A percentile compares a stretch with the other conserved stretches of the same genome.
Evolutionary conservation across 345 rosid genomes (phyloP).

Genomic region (Eucalyptus urophylla): DNA sequence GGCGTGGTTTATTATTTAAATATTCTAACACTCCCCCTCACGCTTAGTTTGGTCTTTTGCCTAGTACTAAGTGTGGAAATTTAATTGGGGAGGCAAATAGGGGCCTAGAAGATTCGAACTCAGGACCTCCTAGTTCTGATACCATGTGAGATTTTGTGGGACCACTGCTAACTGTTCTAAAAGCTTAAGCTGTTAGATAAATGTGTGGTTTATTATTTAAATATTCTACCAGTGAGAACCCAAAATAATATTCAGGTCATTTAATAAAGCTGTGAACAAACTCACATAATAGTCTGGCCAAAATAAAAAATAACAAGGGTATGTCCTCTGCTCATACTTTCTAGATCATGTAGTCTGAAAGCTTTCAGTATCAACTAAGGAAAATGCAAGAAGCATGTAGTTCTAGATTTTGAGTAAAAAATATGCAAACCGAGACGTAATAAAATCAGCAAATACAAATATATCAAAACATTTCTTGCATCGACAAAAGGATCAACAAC

Average conservation of each 20-base stretch:
- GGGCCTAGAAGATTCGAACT: too few relatives aligned
- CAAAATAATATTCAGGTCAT: neutral
- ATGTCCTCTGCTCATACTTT: neutral
- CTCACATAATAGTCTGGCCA: neutral
- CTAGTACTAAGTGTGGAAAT: too few relatives aligned
- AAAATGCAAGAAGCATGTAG: neutral
- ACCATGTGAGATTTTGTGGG: too few relatives aligned
- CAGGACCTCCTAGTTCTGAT: too few relatives aligned
- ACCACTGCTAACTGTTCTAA: too few relatives aligned
- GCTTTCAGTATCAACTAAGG: neutral
- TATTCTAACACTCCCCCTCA: too few relatives aligned
- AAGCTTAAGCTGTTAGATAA: too few relatives aligned
- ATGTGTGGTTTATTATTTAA: too few relatives aligned
- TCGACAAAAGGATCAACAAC: neutral
- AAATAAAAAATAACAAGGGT: neutral
- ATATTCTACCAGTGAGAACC: too few relatives aligned
- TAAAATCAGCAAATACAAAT: neutral
- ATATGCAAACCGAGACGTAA: neutral
- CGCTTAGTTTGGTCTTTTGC: too few relatives aligned
- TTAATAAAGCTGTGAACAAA: neutral
- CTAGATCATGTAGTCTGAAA: neutral
- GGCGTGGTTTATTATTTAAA: too few relatives aligned
- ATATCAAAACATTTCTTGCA: neutral
- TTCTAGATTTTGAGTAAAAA: neutral
- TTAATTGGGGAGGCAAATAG: too few relatives aligned